These are phyloP conservation scores for Zanthoxylum bungeanum DNA, from an alignment of 345 rosid genomes.

Conservation along the genomic window DNA sequence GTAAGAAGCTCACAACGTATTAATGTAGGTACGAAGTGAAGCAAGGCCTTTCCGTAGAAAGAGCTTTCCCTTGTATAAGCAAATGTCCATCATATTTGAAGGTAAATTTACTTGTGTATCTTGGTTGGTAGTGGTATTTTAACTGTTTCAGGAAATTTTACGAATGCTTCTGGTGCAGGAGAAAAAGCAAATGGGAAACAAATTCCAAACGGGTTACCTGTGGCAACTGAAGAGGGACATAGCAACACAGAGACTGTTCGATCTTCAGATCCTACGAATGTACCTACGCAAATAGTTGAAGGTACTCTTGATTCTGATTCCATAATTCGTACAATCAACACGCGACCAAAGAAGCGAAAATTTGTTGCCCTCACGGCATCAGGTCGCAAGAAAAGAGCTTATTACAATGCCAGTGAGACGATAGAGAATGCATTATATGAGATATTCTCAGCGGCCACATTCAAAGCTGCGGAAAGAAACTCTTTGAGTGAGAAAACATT, in stretches of 20 bases:
- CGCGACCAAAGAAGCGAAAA: constrained; percentile 24
- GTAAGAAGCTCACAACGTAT: neutral
- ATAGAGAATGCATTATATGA: constrained; percentile 29
- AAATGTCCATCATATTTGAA: constrained; percentile 36
- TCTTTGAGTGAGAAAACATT: constrained; percentile 22
- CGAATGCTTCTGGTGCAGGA: constrained; percentile 21
- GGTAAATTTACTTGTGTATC: constrained; percentile 13
- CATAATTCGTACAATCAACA: constrained; percentile 20
- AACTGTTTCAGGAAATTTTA: neutral
- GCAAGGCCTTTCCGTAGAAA: constrained; percentile 40
- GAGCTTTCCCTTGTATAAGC: constrained; percentile 33
- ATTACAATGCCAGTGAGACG: constrained; percentile 17
- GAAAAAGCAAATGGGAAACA: constrained; percentile 25
- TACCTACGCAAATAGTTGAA: constrained; percentile 27
- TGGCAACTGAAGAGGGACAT: constrained; percentile 31
- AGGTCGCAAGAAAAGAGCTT: constrained; percentile 23
- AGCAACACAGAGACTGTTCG: constrained; percentile 35
- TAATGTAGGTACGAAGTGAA: constrained; percentile 30
- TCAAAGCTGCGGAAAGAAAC: constrained; percentile 20
- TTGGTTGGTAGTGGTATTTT: neutral
- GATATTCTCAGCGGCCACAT: constrained; percentile 26
- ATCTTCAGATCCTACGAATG: constrained; percentile 28
- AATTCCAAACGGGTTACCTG: constrained; percentile 13
- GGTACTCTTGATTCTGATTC: constrained; percentile 39
- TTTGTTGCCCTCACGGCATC: constrained; percentile 12